phyloP scores from a whole-genome alignment of 371 early-diverging fungal species.

The Dichotomocladium elegans region DNA sequence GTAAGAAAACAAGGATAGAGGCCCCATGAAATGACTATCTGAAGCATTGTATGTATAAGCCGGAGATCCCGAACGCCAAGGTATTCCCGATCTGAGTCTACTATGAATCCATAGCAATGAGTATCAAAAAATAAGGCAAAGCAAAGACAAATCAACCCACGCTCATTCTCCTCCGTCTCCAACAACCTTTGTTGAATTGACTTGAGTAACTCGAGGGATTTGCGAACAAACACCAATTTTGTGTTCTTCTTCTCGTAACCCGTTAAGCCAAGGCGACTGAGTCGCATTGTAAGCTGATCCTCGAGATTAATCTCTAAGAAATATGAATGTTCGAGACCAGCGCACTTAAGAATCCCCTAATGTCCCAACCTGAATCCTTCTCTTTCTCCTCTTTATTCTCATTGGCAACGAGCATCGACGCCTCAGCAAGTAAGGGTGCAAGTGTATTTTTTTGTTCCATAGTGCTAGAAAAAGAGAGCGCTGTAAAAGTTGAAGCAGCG shows the following conservation, averaged over 20 bases:
- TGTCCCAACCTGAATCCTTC: neutral
- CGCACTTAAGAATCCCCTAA: no score
- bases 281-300: slow-evolving; percentile 3
- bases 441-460: neutral
- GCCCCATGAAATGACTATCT: slow-evolving; percentile 68
- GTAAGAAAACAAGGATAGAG: slow-evolving; percentile 61
- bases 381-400: neutral
- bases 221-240: slow-evolving; percentile 19
- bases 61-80: slow-evolving; percentile 61
- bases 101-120: neutral
- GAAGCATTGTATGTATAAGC: slow-evolving; percentile 61
- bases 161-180: slow-evolving; percentile 16
- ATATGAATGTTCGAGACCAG: no score
- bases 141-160: slow-evolving; percentile 1
- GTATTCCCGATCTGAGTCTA: slow-evolving; percentile 32
- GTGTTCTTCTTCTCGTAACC: neutral
- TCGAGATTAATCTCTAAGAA: neutral
- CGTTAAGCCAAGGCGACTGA: neutral
- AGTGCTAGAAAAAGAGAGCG: neutral
- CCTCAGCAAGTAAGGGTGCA: neutral
- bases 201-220: slow-evolving; percentile 22
- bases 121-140: neutral
- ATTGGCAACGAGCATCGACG: neutral
- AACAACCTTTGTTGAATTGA: slow-evolving; percentile 23
- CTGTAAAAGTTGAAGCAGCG: no score